These are phyloP conservation scores for Lodderomyces orthopsilosis DNA, from an alignment of 1,139 yeast species.

Conservation along the genomic window DNA sequence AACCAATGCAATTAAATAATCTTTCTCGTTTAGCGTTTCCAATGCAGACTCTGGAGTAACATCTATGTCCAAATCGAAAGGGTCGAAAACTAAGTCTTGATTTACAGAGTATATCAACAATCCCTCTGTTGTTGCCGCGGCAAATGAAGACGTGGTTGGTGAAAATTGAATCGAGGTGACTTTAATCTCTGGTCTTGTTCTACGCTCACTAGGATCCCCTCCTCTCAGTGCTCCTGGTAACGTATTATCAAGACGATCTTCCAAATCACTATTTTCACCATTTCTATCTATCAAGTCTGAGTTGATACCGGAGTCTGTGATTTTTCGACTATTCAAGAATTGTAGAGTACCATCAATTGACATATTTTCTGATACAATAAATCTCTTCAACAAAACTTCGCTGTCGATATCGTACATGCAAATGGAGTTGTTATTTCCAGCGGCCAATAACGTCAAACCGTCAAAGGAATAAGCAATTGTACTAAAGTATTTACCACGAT, in stretches of 20 bases:
- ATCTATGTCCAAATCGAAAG: slow-evolving; percentile 91
- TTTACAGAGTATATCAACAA: slow-evolving; percentile 79
- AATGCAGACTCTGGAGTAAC: slow-evolving; percentile 78
- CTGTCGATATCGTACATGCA: slow-evolving; percentile 88
- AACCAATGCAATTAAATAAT: slow-evolving; percentile 76
- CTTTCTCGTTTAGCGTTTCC: slow-evolving; percentile 62
- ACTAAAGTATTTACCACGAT: slow-evolving; percentile 80
- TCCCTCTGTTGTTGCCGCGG: slow-evolving; percentile 96
- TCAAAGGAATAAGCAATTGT: slow-evolving; percentile 85
- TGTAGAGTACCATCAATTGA: slow-evolving; percentile 85
- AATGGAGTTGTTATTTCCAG: slow-evolving; percentile 87
- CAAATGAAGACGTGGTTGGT: slow-evolving; percentile 88
- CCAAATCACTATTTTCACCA: slow-evolving; percentile 84
- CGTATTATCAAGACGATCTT: slow-evolving; percentile 70
- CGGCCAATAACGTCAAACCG: slow-evolving; percentile 84
- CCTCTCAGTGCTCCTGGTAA: slow-evolving; percentile 91
- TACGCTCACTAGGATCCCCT: slow-evolving; percentile 84
- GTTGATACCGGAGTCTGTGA: slow-evolving; percentile 84
- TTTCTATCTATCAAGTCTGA: slow-evolving; percentile 76
- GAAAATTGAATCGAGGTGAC: slow-evolving; percentile 78
- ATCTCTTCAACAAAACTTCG: slow-evolving; percentile 79
- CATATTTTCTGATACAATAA: slow-evolving; percentile 86
- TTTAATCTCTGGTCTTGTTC: slow-evolving; percentile 74
- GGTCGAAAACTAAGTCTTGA: slow-evolving; percentile 77
- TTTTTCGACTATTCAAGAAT: slow-evolving; percentile 69